Conservation (phyloP, 768 basidiomycete species). For the Cystobasidium tubakii region DNA sequence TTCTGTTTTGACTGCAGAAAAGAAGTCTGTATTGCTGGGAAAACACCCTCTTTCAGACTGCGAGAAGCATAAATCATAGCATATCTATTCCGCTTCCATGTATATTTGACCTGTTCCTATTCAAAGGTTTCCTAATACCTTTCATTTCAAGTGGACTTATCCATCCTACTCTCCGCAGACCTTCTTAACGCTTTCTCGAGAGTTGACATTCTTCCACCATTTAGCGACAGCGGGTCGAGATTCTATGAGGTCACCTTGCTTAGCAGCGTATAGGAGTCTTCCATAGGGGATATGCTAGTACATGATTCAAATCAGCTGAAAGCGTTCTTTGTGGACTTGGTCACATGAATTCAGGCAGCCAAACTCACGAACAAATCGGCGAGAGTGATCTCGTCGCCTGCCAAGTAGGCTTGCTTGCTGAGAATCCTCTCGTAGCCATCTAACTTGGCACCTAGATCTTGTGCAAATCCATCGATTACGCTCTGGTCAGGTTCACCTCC, state of each 20-base stretch:
- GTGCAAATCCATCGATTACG: not conserved
- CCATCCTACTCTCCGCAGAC: not conserved
- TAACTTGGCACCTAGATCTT: slow-evolving; percentile 4
- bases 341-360: no score
- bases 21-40: no score
- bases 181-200: not conserved
- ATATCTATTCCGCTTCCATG: no score
- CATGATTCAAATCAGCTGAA: no score
- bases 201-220: slow-evolving; percentile 17
- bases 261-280: not conserved
- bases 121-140: no score
- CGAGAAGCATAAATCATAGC: no score
- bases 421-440: slow-evolving; percentile 31
- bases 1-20: no score
- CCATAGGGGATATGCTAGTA: slow-evolving; percentile 26
- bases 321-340: no score
- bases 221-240: slow-evolving; percentile 18
- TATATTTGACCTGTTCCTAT: no score
- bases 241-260: slow-evolving; percentile 9
- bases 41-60: no score
- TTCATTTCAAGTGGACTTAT: no score
- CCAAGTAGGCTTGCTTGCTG: slow-evolving; percentile 22
- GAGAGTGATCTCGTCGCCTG: slow-evolving; percentile 15
- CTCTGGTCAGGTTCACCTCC: slow-evolving; percentile 5
- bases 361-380: slow-evolving; percentile 29